phyloP scores from a whole-genome alignment of 2,329 filamentous ascomycete genomes.

The Talaromyces sp. region DNA sequence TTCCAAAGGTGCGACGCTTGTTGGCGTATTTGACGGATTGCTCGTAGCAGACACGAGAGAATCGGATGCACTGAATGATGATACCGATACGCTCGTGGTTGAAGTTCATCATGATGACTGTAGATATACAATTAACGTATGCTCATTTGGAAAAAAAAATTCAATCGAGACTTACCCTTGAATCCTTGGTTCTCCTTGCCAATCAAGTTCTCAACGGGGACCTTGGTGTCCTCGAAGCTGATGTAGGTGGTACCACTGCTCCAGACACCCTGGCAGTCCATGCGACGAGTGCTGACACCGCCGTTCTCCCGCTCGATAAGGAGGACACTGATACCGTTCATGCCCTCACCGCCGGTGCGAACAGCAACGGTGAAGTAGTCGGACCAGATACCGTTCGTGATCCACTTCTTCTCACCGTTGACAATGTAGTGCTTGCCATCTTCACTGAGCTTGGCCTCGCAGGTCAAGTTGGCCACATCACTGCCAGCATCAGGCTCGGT shows the following conservation, averaged over 20 bases:
- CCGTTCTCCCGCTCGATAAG: constrained; percentile 82
- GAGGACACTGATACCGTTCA: constrained; percentile 87
- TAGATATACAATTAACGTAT: background rate
- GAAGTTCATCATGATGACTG: constrained; percentile 98
- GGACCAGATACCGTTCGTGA: constrained; percentile 93
- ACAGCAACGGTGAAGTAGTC: constrained; percentile 99
- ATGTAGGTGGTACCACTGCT: constrained; percentile 93
- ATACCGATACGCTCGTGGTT: constrained; percentile 99
- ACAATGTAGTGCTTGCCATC: constrained; percentile 99
- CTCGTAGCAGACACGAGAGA: constrained; percentile 94
- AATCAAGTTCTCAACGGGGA: constrained; percentile 96
- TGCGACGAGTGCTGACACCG: constrained; percentile 85
- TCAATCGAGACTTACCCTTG: constrained; percentile 58
- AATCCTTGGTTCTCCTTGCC: constrained; percentile 98
- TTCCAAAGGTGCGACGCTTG: constrained; percentile 95
- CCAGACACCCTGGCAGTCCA: constrained; percentile 99
- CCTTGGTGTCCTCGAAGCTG: constrained; percentile 98
- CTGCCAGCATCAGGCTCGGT: constrained; percentile 94
- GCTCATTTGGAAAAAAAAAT: too few relatives aligned
- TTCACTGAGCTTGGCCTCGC: constrained; percentile 88
- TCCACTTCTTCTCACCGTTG: constrained; percentile 99
- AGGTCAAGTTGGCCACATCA: constrained; percentile 91
- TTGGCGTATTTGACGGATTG: constrained; percentile 94
- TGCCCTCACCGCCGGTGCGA: constrained; percentile 78
- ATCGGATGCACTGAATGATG: constrained; percentile 94